Percentiles rank a stretch among this genome's conserved stretches.
phyloP scores from a whole-genome alignment of 257 asterid species.

The Solanum pimpinellifolium region DNA sequence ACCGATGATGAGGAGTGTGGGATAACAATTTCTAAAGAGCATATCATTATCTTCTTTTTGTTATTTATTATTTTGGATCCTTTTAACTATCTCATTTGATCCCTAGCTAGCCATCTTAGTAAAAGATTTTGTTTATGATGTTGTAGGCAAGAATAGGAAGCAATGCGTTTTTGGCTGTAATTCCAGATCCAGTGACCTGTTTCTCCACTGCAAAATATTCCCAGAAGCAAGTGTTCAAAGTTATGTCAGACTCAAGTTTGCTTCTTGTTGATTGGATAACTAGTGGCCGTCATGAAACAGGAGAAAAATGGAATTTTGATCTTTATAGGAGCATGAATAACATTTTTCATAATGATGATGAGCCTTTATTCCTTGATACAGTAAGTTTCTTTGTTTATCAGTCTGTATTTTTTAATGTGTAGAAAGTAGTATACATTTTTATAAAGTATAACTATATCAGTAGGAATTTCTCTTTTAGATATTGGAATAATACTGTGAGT shows the following conservation, averaged over 20 bases:
- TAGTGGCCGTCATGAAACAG: constrained; percentile 86
- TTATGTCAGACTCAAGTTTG: constrained; percentile 55
- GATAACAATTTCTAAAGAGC: neutral
- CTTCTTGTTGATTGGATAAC: constrained; percentile 93
- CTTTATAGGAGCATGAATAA: constrained; percentile 71
- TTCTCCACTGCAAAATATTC: constrained; percentile 80
- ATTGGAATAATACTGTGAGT: neutral
- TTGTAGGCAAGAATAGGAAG: constrained; percentile 70
- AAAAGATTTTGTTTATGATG: constrained; percentile 20
- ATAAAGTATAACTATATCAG: neutral
- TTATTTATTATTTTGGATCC: neutral
- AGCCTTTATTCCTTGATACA: constrained; percentile 80
- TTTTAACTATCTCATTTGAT: neutral
- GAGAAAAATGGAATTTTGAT: constrained; percentile 86
- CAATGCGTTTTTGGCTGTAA: constrained; percentile 61
- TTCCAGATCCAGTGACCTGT: constrained; percentile 98
- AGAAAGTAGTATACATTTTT: neutral
- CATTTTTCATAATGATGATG: constrained; percentile 34
- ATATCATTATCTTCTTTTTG: neutral
- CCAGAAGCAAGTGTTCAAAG: constrained; percentile 63
- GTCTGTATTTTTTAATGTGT: neutral
- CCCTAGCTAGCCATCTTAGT: neutral
- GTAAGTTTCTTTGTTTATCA: constrained; percentile 20
- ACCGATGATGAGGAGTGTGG: neutral
- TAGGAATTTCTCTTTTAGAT: neutral